Evolutionary conservation across 2,329 filamentous ascomycete species (phyloP).

Genomic region (Xylaria digitata): DNA sequence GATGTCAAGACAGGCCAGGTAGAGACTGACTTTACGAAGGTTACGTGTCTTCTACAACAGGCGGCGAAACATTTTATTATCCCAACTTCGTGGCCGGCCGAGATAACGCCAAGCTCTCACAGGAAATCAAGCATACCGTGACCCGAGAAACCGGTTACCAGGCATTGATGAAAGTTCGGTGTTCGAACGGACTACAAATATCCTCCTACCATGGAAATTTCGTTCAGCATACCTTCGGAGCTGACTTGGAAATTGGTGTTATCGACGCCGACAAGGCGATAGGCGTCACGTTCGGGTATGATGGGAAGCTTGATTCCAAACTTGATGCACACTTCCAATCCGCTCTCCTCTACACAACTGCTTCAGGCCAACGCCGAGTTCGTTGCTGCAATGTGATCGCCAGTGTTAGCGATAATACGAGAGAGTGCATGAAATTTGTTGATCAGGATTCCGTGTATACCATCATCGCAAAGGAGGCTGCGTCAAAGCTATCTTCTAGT

Average conservation of each 20-base stretch:
- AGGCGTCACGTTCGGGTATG: conserved; percentile 90
- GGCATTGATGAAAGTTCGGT: conserved; percentile 97
- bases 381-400: conserved; percentile 94
- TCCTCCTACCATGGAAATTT: conserved; percentile 97
- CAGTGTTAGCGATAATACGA: conserved; percentile 85
- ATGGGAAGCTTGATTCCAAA: conserved; percentile 96
- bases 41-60: conserved; percentile 87
- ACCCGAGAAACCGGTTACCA: conserved; percentile 94
- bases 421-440: conserved; percentile 89
- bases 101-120: conserved; percentile 83
- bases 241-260: conserved; percentile 91
- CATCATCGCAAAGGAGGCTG: conserved; percentile 92
- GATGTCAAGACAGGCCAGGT: neutral
- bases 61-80: conserved; percentile 95
- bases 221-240: conserved; percentile 92
- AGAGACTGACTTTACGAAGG: conserved; percentile 60
- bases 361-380: conserved; percentile 87
- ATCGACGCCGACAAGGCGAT: conserved; percentile 95
- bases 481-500: conserved; percentile 78
- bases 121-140: conserved; percentile 87
- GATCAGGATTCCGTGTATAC: conserved; percentile 94
- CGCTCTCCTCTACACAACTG: conserved; percentile 92
- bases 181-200: conserved; percentile 94
- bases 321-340: conserved; percentile 98
- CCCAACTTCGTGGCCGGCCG: conserved; percentile 93